phyloP scores from a whole-genome alignment of 1,284 basidiomycete species.

The Macrocybe sp. region DNA sequence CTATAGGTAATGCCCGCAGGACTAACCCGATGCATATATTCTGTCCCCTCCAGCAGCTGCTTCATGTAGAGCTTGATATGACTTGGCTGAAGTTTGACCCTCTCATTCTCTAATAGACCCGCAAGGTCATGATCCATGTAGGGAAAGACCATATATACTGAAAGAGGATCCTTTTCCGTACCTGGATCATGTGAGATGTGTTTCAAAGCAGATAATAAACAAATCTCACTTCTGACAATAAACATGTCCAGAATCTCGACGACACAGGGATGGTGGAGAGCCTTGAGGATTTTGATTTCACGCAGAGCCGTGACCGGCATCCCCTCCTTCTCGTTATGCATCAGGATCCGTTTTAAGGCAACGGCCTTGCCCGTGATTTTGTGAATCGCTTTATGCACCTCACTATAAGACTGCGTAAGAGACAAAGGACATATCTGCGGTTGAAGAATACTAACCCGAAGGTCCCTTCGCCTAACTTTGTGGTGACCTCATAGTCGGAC shows the following conservation, averaged over 20 bases:
- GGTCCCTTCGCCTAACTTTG: constrained; percentile 91
- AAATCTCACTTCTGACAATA: constrained; percentile 57
- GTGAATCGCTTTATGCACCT: constrained; percentile 85
- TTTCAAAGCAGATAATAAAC: neutral
- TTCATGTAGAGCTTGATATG: constrained; percentile 96
- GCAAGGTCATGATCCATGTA: constrained; percentile 99
- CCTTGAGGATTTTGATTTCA: constrained; percentile 98
- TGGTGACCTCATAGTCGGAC: constrained; percentile 74
- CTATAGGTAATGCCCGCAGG: constrained; percentile 8
- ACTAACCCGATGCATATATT: constrained; percentile 86
- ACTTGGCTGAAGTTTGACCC: constrained; percentile 75
- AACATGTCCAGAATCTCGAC: constrained; percentile 94
- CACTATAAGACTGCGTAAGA: constrained; percentile 39
- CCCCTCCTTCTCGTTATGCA: constrained; percentile 96
- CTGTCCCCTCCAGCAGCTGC: constrained; percentile 91
- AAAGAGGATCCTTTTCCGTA: constrained; percentile 66
- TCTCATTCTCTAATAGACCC: constrained; percentile 87
- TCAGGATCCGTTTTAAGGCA: constrained; percentile 91
- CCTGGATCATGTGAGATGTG: constrained; percentile 29
- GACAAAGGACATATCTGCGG: constrained; percentile 2
- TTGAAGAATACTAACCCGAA: constrained; percentile 68
- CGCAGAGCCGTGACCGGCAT: constrained; percentile 95
- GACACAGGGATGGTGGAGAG: constrained; percentile 80
- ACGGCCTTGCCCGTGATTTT: constrained; percentile 60
- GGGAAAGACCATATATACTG: constrained; percentile 97